Percentiles rank a stretch among this genome's conserved stretches.
Conservation (phyloP, 164 flowering plant genomes). For the Echeveria elegans region DNA sequence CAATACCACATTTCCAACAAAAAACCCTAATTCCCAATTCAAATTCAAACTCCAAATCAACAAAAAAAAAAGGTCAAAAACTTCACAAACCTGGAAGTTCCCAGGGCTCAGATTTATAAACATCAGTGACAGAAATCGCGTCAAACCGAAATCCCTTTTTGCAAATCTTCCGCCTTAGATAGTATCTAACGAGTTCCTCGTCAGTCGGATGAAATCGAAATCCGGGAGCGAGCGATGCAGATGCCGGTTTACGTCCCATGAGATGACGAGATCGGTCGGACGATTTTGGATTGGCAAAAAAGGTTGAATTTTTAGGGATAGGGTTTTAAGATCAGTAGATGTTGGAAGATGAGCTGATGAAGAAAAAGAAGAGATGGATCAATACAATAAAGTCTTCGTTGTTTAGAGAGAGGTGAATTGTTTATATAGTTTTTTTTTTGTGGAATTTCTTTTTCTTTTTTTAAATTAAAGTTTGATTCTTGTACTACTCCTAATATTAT, state of each 20-base stretch:
- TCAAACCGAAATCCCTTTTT: conserved; percentile 21
- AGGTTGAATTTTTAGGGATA: no score
- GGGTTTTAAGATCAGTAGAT: background rate
- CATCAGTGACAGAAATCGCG: conserved; percentile 23
- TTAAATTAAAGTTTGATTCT: no score
- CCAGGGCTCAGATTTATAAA: conserved; percentile 35
- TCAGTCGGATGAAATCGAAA: conserved; percentile 18
- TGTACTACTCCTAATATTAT: no score
- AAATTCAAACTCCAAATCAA: background rate
- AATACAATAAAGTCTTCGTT: background rate
- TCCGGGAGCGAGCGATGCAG: conserved; percentile 7
- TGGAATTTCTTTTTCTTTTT: no score
- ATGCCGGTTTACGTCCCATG: conserved; percentile 1
- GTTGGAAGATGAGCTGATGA: background rate
- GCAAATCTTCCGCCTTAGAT: conserved; percentile 25
- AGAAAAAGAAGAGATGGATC: background rate
- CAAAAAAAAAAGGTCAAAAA: background rate
- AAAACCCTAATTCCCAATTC: background rate
- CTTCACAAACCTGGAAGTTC: conserved; percentile 19
- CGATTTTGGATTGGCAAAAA: background rate
- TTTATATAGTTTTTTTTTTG: no score
- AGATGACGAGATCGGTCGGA: background rate
- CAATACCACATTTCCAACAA: background rate
- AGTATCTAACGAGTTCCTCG: conserved; percentile 30
- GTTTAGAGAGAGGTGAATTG: no score